These are phyloP conservation scores for Tolypocladium album DNA, from an alignment of 2,329 filamentous ascomycete genomes.

Conservation along the genomic window DNA sequence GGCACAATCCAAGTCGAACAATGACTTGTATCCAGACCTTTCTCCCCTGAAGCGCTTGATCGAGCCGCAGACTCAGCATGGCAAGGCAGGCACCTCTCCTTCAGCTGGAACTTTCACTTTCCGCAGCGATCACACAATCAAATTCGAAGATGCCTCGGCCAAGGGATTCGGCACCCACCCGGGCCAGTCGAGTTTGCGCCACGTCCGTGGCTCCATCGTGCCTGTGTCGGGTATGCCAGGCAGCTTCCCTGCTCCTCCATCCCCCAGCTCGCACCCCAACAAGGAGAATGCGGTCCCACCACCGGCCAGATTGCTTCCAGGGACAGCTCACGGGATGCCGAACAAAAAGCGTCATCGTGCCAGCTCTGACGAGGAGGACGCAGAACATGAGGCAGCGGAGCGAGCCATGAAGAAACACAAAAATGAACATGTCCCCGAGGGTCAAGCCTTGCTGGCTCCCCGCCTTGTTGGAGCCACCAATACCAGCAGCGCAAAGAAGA, in stretches of 20 bases:
- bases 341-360: constrained; percentile 58
- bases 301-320: constrained; percentile 24
- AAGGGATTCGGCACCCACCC: constrained; percentile 44
- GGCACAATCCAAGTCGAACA: constrained; percentile 14
- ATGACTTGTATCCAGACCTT: constrained; percentile 43
- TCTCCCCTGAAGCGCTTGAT: constrained; percentile 27
- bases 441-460: constrained; percentile 41
- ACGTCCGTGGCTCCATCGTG: constrained; percentile 42
- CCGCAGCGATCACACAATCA: constrained; percentile 54
- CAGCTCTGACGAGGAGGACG: constrained; percentile 44
- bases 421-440: constrained; percentile 35
- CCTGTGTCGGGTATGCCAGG: constrained; percentile 40
- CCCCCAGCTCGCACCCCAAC: constrained; percentile 27
- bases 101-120: constrained; percentile 53
- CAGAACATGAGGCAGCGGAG: constrained; percentile 33
- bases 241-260: constrained; percentile 33
- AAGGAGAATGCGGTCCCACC: constrained; percentile 44
- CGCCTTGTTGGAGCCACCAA: constrained; percentile 29
- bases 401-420: constrained; percentile 50
- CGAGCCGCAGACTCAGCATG: constrained; percentile 11
- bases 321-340: constrained; percentile 48
- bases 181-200: constrained; percentile 51
- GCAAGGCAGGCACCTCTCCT: constrained; percentile 22
- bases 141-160: constrained; percentile 37
- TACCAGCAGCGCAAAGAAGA: constrained; percentile 22